phyloP scores from a whole-genome alignment of 2,329 filamentous ascomycete species.

The Fusarium albidum region DNA sequence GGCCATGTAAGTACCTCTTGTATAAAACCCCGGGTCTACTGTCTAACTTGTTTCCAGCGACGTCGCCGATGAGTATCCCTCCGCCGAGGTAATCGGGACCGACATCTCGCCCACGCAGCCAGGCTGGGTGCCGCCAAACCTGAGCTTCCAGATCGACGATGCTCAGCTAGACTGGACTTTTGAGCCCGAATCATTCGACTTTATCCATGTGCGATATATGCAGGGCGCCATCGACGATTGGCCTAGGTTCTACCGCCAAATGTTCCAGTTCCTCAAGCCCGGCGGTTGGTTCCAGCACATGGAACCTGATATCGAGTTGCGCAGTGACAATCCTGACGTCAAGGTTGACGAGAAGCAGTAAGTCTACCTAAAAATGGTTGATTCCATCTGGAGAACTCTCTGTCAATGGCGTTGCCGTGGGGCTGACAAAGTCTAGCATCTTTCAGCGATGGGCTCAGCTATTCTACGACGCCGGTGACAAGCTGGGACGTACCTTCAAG shows the following conservation, averaged over 20 bases:
- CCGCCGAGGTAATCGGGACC: neutral
- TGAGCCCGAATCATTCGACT: neutral
- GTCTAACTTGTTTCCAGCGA: neutral
- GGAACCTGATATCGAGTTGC: neutral
- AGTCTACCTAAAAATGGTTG: neutral
- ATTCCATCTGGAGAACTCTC: no score
- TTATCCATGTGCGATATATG: neutral
- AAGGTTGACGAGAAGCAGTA: neutral
- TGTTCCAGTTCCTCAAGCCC: neutral
- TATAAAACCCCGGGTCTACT: no score
- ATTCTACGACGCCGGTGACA: conserved; percentile 38
- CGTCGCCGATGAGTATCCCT: neutral
- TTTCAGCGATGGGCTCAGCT: conserved; percentile 34
- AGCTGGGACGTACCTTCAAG: conserved; percentile 36
- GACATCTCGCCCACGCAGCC: neutral
- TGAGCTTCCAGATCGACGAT: neutral
- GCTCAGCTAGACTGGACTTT: neutral
- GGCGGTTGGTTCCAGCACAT: neutral
- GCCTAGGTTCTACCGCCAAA: neutral
- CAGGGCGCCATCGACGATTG: neutral
- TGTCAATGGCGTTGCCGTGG: no score
- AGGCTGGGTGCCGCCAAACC: neutral
- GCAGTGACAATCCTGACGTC: neutral
- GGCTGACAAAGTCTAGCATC: neutral
- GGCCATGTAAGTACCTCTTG: neutral